These are phyloP conservation scores for Globisporangium yorkense DNA, from an alignment of 352 stramenopile species.

Conservation along the genomic window DNA sequence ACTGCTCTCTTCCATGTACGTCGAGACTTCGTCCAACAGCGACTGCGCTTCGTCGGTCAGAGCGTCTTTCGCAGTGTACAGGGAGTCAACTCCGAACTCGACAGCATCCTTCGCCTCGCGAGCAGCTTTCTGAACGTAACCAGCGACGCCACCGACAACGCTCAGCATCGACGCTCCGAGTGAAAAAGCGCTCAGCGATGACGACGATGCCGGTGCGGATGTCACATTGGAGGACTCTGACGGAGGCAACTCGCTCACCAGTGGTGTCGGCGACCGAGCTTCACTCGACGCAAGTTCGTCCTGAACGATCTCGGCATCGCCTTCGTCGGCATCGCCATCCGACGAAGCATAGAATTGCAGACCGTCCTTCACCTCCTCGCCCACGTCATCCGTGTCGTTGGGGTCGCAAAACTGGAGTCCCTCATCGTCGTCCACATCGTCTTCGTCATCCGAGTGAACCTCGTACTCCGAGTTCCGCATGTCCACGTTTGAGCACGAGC, in stretches of 20 bases:
- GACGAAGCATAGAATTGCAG: conserved; percentile 1
- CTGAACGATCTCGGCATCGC: neutral
- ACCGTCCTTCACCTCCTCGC: conserved; percentile 11
- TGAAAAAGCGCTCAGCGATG: conserved; percentile 36
- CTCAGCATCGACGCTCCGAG: conserved; percentile 59
- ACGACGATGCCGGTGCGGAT: conserved; percentile 21
- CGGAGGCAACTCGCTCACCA: neutral
- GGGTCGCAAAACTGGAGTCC: conserved; percentile 21
- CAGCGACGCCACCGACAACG: conserved; percentile 59
- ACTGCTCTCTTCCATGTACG: conserved; percentile 35
- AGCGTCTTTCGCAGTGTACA: conserved; percentile 67
- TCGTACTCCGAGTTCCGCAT: conserved; percentile 20
- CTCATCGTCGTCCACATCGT: conserved; percentile 31
- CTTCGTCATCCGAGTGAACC: conserved; percentile 39
- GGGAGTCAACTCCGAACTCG: conserved; percentile 62
- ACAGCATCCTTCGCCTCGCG: conserved; percentile 72
- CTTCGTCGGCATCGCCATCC: neutral
- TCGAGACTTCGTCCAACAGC: conserved; percentile 55
- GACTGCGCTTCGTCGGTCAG: conserved; percentile 62
- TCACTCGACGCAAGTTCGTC: neutral
- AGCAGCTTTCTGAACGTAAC: conserved; percentile 64
- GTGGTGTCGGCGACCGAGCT: neutral
- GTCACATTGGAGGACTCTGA: conserved; percentile 11
- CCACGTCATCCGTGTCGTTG: conserved; percentile 18
- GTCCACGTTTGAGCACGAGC: conserved; percentile 57